phyloP scores from a whole-genome alignment of 805 yeast species.

The Ogataea populi-albae region DNA sequence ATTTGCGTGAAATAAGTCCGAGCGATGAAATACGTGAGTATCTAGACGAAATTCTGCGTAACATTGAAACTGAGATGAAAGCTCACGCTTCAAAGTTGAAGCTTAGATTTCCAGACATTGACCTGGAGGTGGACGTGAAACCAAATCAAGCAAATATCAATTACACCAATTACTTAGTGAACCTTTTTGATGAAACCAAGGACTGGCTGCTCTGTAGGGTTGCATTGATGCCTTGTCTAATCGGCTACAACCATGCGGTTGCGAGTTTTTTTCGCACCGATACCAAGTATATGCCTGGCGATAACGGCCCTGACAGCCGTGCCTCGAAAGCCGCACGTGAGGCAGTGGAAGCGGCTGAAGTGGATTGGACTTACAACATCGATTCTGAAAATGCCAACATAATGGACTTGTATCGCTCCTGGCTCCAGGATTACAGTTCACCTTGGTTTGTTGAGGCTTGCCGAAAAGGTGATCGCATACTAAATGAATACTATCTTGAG shows the following conservation, averaged over 20 bases:
- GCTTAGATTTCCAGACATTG: conserved; percentile 39
- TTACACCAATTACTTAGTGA: conserved; percentile 59
- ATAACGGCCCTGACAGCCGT: conserved; percentile 1
- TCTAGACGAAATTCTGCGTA: conserved; percentile 48
- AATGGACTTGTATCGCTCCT: conserved; percentile 36
- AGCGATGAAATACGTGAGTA: conserved; percentile 47
- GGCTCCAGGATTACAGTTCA: conserved; percentile 63
- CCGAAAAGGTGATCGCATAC: conserved; percentile 43
- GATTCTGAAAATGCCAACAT: conserved; percentile 30
- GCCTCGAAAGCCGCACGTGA: conserved; percentile 21
- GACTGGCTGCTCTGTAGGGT: conserved; percentile 65
- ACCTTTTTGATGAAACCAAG: conserved; percentile 48
- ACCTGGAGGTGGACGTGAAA: conserved; percentile 40
- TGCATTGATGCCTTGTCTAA: conserved; percentile 72
- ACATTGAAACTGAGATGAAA: conserved; percentile 53
- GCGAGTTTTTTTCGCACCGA: conserved; percentile 6
- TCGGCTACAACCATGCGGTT: conserved; percentile 64
- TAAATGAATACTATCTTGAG: conserved; percentile 24
- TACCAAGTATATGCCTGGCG: conserved; percentile 14
- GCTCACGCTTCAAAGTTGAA: conserved; percentile 52
- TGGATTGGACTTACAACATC: conserved; percentile 3
- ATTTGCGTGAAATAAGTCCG: conserved; percentile 64
- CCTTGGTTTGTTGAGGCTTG: conserved; percentile 58
- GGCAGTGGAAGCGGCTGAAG: background rate
- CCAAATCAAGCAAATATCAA: conserved; percentile 57